phyloP scores from a whole-genome alignment of 768 basidiomycete species.

The Suillus americanus region DNA sequence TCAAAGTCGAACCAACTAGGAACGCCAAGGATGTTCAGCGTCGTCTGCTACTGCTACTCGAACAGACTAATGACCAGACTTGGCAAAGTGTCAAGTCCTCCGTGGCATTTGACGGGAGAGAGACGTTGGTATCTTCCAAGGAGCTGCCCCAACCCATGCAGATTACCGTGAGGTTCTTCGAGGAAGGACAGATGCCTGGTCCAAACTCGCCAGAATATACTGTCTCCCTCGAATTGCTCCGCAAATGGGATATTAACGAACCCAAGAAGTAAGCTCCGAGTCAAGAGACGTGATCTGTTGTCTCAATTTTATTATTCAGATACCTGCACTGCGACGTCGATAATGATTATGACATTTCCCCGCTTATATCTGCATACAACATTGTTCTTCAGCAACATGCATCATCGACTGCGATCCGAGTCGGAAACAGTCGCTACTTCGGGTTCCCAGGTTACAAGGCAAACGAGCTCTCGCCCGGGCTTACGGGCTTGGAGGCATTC shows the following conservation, averaged over 20 bases:
- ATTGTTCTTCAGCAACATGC: conserved; percentile 39
- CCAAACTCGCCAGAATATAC: conserved; percentile 25
- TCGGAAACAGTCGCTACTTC: conserved; percentile 45
- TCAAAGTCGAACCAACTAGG: conserved; percentile 28
- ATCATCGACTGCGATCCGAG: conserved; percentile 37
- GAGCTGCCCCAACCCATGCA: conserved; percentile 29
- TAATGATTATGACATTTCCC: conserved; percentile 37
- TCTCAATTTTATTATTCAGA: conserved; percentile 18
- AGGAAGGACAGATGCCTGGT: conserved; percentile 33
- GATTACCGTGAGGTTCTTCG: conserved; percentile 26
- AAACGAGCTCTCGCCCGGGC: conserved; percentile 20
- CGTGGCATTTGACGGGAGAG: conserved; percentile 36
- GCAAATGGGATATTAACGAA: conserved; percentile 24
- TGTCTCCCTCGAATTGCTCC: conserved; percentile 30
- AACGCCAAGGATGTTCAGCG: conserved; percentile 32
- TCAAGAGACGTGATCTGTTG: not conserved
- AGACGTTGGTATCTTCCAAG: conserved; percentile 33
- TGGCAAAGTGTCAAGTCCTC: conserved; percentile 30
- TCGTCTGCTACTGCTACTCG: conserved; percentile 39
- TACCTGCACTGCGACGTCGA: conserved; percentile 36
- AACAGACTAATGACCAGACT: conserved; percentile 22
- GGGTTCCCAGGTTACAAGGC: conserved; percentile 21
- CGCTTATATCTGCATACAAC: conserved; percentile 42
- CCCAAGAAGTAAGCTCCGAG: conserved; percentile 26
- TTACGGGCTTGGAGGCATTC: conserved; percentile 34